Percentiles rank a stretch among this genome's conserved stretches.
Conservation (phyloP, 441 rosid species). For the Eutrema salsugineum region DNA sequence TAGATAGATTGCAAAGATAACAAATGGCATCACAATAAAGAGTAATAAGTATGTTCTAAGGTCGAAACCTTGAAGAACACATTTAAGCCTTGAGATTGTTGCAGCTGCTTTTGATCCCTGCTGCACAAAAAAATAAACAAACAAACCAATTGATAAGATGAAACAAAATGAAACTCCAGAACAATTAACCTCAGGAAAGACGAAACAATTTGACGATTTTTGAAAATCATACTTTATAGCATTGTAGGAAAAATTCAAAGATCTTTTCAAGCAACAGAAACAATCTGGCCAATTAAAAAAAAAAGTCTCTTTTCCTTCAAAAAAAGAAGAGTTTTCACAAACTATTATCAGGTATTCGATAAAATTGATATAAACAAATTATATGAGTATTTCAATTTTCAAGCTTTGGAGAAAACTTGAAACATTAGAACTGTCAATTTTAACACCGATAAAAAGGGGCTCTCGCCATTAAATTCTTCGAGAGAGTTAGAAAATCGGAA, state of each 20-base stretch:
- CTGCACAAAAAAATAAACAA: constrained; percentile 21
- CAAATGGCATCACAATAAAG: constrained; percentile 55
- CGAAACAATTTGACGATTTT: not conserved
- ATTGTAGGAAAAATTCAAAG: not conserved
- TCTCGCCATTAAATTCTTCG: not conserved
- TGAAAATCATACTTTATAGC: not conserved
- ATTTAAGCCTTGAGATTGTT: constrained; percentile 63
- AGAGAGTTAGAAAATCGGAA: not conserved
- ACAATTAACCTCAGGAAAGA: not conserved
- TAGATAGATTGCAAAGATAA: constrained; percentile 50
- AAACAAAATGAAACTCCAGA: not conserved
- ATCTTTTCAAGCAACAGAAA: constrained; percentile 25
- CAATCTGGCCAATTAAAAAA: constrained; percentile 7
- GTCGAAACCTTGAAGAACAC: constrained; percentile 67
- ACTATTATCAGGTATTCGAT: not conserved
- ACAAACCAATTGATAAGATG: not conserved
- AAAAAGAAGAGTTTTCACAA: not conserved
- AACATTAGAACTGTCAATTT: not conserved
- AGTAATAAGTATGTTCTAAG: constrained; percentile 44
- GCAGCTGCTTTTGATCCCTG: constrained; percentile 55
- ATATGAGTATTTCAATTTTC: not conserved
- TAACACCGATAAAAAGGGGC: not conserved
- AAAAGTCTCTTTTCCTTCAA: not conserved
- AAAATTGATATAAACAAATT: not conserved
- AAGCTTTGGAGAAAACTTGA: not conserved